Percentiles rank a stretch among this genome's conserved stretches.
Conservation (phyloP, 495 filamentous ascomycete species). For the Parathielavia hyrcaniae region DNA sequence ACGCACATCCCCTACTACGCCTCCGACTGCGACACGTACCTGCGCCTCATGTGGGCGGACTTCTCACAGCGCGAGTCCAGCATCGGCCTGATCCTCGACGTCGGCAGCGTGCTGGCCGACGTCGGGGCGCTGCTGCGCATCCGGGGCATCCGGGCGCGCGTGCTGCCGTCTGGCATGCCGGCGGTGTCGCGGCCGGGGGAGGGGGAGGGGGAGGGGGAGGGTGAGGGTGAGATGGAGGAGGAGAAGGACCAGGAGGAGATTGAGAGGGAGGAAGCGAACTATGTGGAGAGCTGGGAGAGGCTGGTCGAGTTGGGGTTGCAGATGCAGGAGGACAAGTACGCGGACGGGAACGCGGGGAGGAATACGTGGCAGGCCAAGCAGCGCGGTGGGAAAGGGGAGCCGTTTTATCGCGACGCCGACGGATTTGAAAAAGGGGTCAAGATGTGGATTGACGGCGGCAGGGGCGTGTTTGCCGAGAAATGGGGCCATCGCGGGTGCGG, state of each 20-base stretch:
- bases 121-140: constrained; percentile 42
- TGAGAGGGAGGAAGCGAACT: constrained; percentile 17
- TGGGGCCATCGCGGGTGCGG: constrained; percentile 43
- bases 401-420: constrained; percentile 49
- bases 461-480: constrained; percentile 49
- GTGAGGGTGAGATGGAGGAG: constrained; percentile 20
- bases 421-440: constrained; percentile 48
- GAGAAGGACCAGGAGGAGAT: constrained; percentile 15
- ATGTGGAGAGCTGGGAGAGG: constrained; percentile 35
- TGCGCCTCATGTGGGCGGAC: constrained; percentile 48
- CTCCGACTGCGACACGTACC: constrained; percentile 46
- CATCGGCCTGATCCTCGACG: constrained; percentile 47
- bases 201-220: constrained; percentile 14
- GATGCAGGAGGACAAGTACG: constrained; percentile 37
- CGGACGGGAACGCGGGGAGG: constrained; percentile 28
- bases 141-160: constrained; percentile 23
- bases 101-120: constrained; percentile 42
- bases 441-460: constrained; percentile 47
- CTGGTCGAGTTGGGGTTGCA: constrained; percentile 30
- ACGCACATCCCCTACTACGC: constrained; percentile 54
- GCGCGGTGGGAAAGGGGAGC: constrained; percentile 51
- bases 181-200: no score
- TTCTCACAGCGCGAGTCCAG: constrained; percentile 44
- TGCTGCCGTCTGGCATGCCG: constrained; percentile 1
- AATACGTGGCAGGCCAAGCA: constrained; percentile 52